A percentile compares a stretch with the other conserved stretches of the same genome.
These are phyloP conservation scores for Penicillium aurantiogriseum DNA, from an alignment of 2,329 filamentous ascomycete genomes.

Conservation along the genomic window DNA sequence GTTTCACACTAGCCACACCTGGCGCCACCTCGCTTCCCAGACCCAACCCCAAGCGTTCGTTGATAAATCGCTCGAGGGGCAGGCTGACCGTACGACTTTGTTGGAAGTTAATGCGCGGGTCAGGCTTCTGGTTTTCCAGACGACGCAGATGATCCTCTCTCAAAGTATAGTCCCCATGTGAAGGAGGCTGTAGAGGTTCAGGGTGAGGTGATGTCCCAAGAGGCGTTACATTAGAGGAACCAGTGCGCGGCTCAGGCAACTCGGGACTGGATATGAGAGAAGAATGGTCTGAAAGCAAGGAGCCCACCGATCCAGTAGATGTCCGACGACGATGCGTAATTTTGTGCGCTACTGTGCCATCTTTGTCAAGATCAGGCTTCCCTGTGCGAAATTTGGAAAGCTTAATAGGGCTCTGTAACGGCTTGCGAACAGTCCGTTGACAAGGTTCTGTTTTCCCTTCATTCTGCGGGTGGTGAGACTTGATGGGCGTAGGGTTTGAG, in stretches of 20 bases:
- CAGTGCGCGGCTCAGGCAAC: constrained; percentile 25
- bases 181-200: constrained; percentile 17
- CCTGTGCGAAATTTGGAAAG: constrained; percentile 27
- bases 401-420: constrained; percentile 36
- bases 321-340: constrained; percentile 21
- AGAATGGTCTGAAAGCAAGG: constrained; percentile 32
- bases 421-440: constrained; percentile 21
- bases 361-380: constrained; percentile 23
- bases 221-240: constrained; percentile 29
- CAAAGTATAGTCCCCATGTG: constrained; percentile 28
- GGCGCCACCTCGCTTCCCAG: constrained; percentile 20
- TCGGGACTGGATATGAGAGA: constrained; percentile 34
- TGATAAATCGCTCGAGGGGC: constrained; percentile 42
- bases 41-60: constrained; percentile 35
- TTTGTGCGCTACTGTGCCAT: constrained; percentile 11
- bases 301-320: constrained; percentile 33
- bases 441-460: constrained; percentile 9
- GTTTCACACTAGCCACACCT: constrained; percentile 10
- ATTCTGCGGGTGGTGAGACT: background rate
- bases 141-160: constrained; percentile 33
- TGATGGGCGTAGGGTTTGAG: background rate
- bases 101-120: constrained; percentile 24
- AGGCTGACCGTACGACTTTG: constrained; percentile 37
- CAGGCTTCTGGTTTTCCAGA: constrained; percentile 27
- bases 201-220: constrained; percentile 24